Evolutionary conservation across 2,329 filamentous ascomycete species (phyloP).

Genomic region (Cadophora sp.): DNA sequence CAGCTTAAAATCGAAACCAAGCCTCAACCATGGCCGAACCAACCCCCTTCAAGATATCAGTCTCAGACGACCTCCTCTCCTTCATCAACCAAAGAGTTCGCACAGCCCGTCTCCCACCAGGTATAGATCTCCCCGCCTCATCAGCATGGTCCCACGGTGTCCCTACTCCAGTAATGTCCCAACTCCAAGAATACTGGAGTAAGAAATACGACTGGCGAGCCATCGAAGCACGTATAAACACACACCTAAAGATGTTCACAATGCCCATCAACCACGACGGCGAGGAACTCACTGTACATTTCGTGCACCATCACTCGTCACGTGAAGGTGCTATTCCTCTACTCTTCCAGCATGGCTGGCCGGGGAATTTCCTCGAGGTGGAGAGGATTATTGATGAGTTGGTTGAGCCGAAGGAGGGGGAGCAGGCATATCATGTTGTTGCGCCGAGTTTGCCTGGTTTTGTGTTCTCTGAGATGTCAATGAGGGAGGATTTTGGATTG

Average conservation of each 20-base stretch:
- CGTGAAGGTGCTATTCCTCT: conserved; percentile 52
- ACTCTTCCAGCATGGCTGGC: conserved; percentile 58
- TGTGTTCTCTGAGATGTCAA: conserved; percentile 28
- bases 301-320: conserved; percentile 63
- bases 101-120: conserved; percentile 37
- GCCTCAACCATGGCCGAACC: conserved; percentile 24
- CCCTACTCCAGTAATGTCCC: conserved; percentile 27
- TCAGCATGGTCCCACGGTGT: conserved; percentile 36
- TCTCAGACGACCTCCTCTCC: conserved; percentile 36
- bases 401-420: conserved; percentile 39
- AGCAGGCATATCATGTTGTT: conserved; percentile 55
- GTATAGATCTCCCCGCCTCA: conserved; percentile 28
- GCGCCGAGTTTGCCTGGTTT: conserved; percentile 53
- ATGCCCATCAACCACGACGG: conserved; percentile 41
- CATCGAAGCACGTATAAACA: conserved; percentile 42
- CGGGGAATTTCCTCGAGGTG: conserved; percentile 71
- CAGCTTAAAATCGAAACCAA: neutral
- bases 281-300: conserved; percentile 63
- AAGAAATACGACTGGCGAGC: conserved; percentile 43
- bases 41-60: conserved; percentile 39
- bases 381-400: conserved; percentile 47
- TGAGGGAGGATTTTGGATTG: conserved; percentile 27
- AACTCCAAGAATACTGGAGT: conserved; percentile 41
- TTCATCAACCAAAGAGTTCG: conserved; percentile 40
- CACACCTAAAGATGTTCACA: conserved; percentile 42